Conservation (phyloP, 164 flowering plant species). For the Annona cherimola region DNA sequence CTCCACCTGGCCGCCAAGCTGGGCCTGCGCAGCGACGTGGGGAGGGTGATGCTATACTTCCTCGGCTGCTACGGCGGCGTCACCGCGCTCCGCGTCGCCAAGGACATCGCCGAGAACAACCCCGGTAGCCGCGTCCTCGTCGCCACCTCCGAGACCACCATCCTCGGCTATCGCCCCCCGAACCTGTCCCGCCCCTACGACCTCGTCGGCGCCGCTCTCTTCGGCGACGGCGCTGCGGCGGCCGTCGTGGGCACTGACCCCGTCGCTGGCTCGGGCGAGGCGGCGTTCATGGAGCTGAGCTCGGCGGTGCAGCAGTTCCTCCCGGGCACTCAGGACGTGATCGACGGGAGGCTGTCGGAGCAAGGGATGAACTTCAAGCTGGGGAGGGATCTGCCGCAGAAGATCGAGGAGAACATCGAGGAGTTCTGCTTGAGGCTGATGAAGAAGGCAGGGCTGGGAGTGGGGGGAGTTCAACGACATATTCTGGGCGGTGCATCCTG, state of each 20-base stretch:
- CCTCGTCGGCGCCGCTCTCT: slow-evolving; percentile 68
- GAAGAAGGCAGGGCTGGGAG: slow-evolving; percentile 26
- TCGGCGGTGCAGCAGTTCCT: slow-evolving; percentile 51
- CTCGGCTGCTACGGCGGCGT: slow-evolving; percentile 70
- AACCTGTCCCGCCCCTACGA: slow-evolving; percentile 55
- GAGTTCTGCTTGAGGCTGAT: slow-evolving; percentile 52
- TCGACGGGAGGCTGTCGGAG: slow-evolving; percentile 50
- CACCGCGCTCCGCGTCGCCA: slow-evolving; percentile 60
- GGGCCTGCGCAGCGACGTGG: slow-evolving; percentile 44
- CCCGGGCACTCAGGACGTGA: slow-evolving; percentile 52
- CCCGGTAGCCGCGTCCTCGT: slow-evolving; percentile 62
- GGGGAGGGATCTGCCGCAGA: slow-evolving; percentile 63
- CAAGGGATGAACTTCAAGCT: slow-evolving; percentile 66
- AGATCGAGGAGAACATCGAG: slow-evolving; percentile 61
- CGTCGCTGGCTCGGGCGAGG: slow-evolving; percentile 13
- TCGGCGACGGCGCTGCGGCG: slow-evolving; percentile 75
- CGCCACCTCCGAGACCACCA: slow-evolving; percentile 62
- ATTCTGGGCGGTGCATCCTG: slow-evolving; percentile 80
- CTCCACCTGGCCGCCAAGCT: slow-evolving; percentile 49
- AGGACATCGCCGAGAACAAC: slow-evolving; percentile 72
- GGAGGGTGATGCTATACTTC: slow-evolving; percentile 65
- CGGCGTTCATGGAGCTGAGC: slow-evolving; percentile 58
- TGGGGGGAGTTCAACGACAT: slow-evolving; percentile 39
- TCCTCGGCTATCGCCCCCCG: slow-evolving; percentile 64
- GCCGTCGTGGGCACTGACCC: slow-evolving; percentile 52